Evolutionary conservation across 1,139 yeast genomes (phyloP).

Genomic region (Arxiozyma bovina): DNA sequence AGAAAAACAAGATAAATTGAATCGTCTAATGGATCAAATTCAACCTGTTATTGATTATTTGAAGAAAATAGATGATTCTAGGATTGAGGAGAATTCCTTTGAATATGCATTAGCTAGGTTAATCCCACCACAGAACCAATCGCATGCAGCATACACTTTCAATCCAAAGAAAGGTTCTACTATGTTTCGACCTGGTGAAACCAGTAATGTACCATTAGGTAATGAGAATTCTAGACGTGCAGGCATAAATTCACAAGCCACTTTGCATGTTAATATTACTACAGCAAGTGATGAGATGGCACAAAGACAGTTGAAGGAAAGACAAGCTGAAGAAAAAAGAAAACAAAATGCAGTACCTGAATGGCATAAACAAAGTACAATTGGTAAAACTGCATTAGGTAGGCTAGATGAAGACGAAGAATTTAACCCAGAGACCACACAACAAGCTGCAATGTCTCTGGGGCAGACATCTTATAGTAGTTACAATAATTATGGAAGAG

Average conservation of each 20-base stretch:
- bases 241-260: conserved; percentile 42
- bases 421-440: conserved; percentile 23
- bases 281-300: conserved; percentile 74
- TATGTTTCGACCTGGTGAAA: conserved; percentile 34
- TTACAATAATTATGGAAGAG: conserved; percentile 4
- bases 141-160: conserved; percentile 55
- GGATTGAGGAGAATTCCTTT: conserved; percentile 80
- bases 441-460: conserved; percentile 12
- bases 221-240: conserved; percentile 34
- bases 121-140: conserved; percentile 72
- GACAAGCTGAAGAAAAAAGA: conserved; percentile 65
- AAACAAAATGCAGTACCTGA: conserved; percentile 93
- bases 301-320: conserved; percentile 54
- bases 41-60: conserved; percentile 80
- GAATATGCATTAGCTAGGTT: conserved; percentile 71
- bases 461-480: not conserved
- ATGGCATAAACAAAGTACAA: conserved; percentile 90
- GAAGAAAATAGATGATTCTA: conserved; percentile 76
- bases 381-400: conserved; percentile 54
- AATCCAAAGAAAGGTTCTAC: conserved; percentile 36
- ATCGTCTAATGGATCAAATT: conserved; percentile 77
- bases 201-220: conserved; percentile 29
- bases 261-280: conserved; percentile 83
- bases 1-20: conserved; percentile 73
- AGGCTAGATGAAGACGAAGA: conserved; percentile 40